Conservation (phyloP, 805 yeast genomes). For the Wickerhamomyces bovis region DNA sequence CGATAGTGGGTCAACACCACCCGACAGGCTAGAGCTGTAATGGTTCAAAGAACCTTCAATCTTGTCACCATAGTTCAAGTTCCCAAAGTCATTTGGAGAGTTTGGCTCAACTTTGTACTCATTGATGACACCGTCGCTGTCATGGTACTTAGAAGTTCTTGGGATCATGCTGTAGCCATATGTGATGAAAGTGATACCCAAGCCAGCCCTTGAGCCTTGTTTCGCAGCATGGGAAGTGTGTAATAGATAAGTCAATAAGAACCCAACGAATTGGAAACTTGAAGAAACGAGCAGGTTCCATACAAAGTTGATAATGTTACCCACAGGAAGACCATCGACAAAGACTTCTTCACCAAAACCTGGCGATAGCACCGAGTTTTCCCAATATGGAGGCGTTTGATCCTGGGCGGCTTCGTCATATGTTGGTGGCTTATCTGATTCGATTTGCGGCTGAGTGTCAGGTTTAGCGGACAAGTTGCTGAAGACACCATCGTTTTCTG, state of each 20-base stretch:
- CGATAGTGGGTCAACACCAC: slow-evolving; percentile 14
- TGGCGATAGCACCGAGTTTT: slow-evolving; percentile 74
- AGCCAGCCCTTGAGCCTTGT: slow-evolving; percentile 89
- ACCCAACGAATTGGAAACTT: slow-evolving; percentile 93
- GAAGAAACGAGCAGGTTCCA: slow-evolving; percentile 89
- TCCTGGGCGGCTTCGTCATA: slow-evolving; percentile 96
- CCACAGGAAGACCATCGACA: slow-evolving; percentile 94
- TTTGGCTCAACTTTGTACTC: slow-evolving; percentile 42
- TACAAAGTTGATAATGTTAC: slow-evolving; percentile 76
- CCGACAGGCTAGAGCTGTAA: slow-evolving; percentile 17
- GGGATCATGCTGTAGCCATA: slow-evolving; percentile 59
- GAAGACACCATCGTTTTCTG: slow-evolving; percentile 80
- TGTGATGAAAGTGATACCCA: slow-evolving; percentile 77
- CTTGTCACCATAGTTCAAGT: slow-evolving; percentile 31
- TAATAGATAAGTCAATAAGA: slow-evolving; percentile 78
- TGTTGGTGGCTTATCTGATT: slow-evolving; percentile 64
- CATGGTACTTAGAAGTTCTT: slow-evolving; percentile 24
- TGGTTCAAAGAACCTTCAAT: slow-evolving; percentile 23
- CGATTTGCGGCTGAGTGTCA: slow-evolving; percentile 31
- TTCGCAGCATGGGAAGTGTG: slow-evolving; percentile 98
- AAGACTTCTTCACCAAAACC: slow-evolving; percentile 79
- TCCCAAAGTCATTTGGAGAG: slow-evolving; percentile 43
- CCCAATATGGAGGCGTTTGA: slow-evolving; percentile 96
- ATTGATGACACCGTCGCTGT: slow-evolving; percentile 17
- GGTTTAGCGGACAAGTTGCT: slow-evolving; percentile 90